These are phyloP conservation scores for Silybum marianum DNA, from an alignment of 129 eudicot genomes.

Conservation along the genomic window DNA sequence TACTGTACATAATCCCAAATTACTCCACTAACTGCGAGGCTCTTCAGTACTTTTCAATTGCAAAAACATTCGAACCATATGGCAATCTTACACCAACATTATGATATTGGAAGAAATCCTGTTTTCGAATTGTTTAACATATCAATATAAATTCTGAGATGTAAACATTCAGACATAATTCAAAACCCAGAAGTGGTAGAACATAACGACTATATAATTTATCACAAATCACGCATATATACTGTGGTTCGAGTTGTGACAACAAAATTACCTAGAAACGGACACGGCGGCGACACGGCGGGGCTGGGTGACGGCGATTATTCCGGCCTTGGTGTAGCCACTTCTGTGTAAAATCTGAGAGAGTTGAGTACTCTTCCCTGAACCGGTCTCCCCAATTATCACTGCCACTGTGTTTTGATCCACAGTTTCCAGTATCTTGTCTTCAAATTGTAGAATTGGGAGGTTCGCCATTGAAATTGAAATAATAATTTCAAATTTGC, in stretches of 20 bases:
- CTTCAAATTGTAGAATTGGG: constrained; percentile 86
- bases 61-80: background rate
- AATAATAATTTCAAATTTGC: background rate
- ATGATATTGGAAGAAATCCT: background rate
- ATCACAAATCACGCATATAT: background rate
- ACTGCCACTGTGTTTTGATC: constrained; percentile 67
- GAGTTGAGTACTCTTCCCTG: constrained; percentile 96
- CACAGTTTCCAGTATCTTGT: constrained; percentile 67
- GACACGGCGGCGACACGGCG: constrained; percentile 98
- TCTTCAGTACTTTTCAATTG: background rate
- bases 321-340: constrained; percentile 72
- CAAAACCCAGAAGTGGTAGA: background rate
- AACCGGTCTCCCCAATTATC: constrained; percentile 87
- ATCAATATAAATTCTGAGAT: background rate
- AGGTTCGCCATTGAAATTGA: constrained; percentile 47
- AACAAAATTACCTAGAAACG: constrained; percentile 54
- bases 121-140: background rate
- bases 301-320: constrained; percentile 95
- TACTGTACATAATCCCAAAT: background rate
- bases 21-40: background rate
- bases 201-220: background rate
- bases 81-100: background rate
- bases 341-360: constrained; percentile 80
- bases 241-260: background rate
- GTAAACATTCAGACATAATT: background rate